Evolutionary conservation across 345 rosid genomes (phyloP), one percentile per base, ranked within the genome.

Genomic region (Eucalyptus coolabah): DNA sequence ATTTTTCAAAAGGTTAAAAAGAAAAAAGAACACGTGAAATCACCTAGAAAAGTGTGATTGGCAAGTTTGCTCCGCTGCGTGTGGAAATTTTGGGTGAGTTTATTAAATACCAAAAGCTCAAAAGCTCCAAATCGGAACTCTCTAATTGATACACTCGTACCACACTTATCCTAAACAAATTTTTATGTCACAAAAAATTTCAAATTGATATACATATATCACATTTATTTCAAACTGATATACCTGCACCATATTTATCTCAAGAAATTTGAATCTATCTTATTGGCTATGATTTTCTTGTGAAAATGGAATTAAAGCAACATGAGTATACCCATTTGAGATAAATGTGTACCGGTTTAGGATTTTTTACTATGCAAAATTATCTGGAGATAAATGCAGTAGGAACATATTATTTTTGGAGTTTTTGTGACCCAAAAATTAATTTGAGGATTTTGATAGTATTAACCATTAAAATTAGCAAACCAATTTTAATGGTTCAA

Each of bases 291-390:
- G 5, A 53, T 21, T 50, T 50, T 50, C 8, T 50, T 50, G 53
- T 50, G 1, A 50, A 50, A 50, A 16, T 50, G 53, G 19, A 50
- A 53, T 53, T 53, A 24, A 56, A 56, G 32, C 12, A 3, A 18
- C 23, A 34, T 5, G 2, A 18, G 4, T 37, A 19, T 34, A 18
- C 7, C 6, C 11, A 3, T 69, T 34, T 34, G 3, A 9, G 81
- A 37, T 9, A 18, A 69, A 34, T 9, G 4, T 18, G 44, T 34
- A 18, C 0, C 3, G 0, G 1, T 69, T 69, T 19, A 18, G 0
- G 12, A 19, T 19, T 2, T 69, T 69, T 2, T 34, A 37, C 5
- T 34, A 67, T 0, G 5, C 19, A 67, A n/a, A 67, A 0, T 67
- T 7, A 67, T 32, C 0, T n/a, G 18, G 77, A 18, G 21, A n/a